Percentiles rank a stretch among this genome's conserved stretches.
Evolutionary conservation across 2,329 filamentous ascomycete genomes (phyloP).

Genomic region (Macrophomina pseudophaseolina): DNA sequence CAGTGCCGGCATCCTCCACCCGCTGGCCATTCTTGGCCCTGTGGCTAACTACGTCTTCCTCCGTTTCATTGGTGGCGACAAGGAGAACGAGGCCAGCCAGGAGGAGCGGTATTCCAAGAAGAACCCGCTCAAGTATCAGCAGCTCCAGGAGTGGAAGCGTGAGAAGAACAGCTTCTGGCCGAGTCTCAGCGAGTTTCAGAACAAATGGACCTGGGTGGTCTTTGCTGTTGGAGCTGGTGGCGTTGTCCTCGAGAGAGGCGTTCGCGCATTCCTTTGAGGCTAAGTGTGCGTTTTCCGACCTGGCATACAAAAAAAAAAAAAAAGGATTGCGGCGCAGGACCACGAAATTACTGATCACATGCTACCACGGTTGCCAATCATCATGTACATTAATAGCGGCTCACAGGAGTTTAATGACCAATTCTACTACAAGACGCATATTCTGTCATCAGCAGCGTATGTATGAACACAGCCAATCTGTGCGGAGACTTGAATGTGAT

Average conservation of each 20-base stretch:
- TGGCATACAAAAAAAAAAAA: neutral
- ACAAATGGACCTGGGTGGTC: slow-evolving; percentile 63
- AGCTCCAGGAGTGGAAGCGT: slow-evolving; percentile 58
- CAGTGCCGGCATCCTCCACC: slow-evolving; percentile 60
- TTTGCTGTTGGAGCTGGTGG: slow-evolving; percentile 56
- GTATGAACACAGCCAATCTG: neutral
- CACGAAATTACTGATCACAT: neutral
- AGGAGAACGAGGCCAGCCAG: slow-evolving; percentile 59
- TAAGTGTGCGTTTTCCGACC: neutral
- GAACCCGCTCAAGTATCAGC: slow-evolving; percentile 57
- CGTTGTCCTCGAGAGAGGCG: slow-evolving; percentile 53
- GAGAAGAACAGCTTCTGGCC: slow-evolving; percentile 69
- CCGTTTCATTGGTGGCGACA: slow-evolving; percentile 62
- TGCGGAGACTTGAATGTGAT: no score
- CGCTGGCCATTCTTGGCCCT: slow-evolving; percentile 60
- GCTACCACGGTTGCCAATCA: neutral
- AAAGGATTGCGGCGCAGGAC: neutral
- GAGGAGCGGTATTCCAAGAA: slow-evolving; percentile 58
- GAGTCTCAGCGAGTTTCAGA: slow-evolving; percentile 53
- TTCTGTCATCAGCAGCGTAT: no score
- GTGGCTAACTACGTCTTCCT: slow-evolving; percentile 65
- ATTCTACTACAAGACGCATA: neutral
- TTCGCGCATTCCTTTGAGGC: slow-evolving; percentile 32
- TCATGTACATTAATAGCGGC: slow-evolving; percentile 9
- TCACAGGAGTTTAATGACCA: neutral